A percentile compares a stretch with the other conserved stretches of the same genome.
Conservation (phyloP, 495 filamentous ascomycete genomes). For the Penicillium chermesinum region DNA sequence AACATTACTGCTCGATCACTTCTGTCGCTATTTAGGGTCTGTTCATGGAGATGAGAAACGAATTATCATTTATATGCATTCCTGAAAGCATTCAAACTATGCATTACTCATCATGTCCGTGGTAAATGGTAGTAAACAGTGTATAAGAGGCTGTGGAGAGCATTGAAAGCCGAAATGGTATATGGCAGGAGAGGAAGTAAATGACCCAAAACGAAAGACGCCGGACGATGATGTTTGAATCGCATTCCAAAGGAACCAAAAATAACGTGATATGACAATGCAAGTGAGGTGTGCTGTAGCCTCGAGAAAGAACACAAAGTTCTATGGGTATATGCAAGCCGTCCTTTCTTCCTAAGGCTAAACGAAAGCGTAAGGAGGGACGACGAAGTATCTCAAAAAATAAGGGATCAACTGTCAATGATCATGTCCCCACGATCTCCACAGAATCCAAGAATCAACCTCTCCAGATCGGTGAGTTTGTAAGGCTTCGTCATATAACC, state of each 20-base stretch:
- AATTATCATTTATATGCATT: not conserved
- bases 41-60: not conserved
- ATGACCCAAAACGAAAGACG: constrained; percentile 7
- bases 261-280: constrained; percentile 3
- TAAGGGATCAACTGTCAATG: not conserved
- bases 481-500: constrained; percentile 80
- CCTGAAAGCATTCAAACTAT: constrained; percentile 1
- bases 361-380: not conserved
- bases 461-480: constrained; percentile 65
- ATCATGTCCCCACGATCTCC: constrained; percentile 14
- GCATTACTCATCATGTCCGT: constrained; percentile 28
- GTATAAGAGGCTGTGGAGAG: constrained; percentile 10
- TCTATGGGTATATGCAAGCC: constrained; percentile 15
- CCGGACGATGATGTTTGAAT: constrained; percentile 6
- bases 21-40: too few relatives aligned
- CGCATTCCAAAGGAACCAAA: not conserved
- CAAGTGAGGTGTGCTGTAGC: not conserved
- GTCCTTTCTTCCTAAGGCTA: not conserved
- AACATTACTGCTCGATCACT: too few relatives aligned
- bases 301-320: not conserved
- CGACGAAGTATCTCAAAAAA: not conserved
- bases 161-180: constrained; percentile 14
- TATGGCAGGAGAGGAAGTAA: constrained; percentile 16
- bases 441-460: constrained; percentile 61
- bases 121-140: constrained; percentile 11